These are phyloP conservation scores for Prunus mongolica DNA, from an alignment of 306 rosid species.

Conservation along the genomic window DNA sequence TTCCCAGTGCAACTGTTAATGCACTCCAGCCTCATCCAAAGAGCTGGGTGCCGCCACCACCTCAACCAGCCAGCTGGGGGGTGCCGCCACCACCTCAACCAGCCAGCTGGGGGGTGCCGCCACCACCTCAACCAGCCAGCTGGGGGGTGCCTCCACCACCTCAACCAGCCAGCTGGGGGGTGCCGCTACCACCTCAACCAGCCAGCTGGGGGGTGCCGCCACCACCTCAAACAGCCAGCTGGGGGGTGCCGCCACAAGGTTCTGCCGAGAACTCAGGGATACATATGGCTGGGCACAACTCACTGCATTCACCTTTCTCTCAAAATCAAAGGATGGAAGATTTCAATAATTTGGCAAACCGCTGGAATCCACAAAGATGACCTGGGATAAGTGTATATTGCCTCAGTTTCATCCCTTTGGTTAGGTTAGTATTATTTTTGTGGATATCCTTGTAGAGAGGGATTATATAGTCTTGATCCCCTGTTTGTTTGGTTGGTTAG, in stretches of 20 bases:
- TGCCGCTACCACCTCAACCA: background rate
- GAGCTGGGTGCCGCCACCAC: background rate
- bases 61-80: background rate
- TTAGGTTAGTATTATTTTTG: background rate
- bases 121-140: background rate
- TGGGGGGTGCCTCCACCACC: background rate
- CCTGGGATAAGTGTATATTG: background rate
- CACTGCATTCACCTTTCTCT: background rate
- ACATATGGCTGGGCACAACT: background rate
- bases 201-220: background rate
- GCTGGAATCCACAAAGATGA: background rate
- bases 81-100: background rate
- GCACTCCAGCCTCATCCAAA: background rate
- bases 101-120: background rate
- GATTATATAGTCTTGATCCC: background rate
- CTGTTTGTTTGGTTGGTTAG: background rate
- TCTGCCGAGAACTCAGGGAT: background rate
- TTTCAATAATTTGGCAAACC: background rate
- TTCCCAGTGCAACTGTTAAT: background rate
- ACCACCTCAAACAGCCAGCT: background rate
- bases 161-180: background rate
- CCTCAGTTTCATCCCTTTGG: background rate
- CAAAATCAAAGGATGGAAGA: background rate
- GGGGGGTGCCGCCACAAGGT: conserved; percentile 1
- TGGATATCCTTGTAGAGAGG: background rate